Evolutionary conservation across 2,329 filamentous ascomycete species (phyloP), one percentile per base, ranked within the genome.

Genomic region (Fusarium sp.): DNA sequence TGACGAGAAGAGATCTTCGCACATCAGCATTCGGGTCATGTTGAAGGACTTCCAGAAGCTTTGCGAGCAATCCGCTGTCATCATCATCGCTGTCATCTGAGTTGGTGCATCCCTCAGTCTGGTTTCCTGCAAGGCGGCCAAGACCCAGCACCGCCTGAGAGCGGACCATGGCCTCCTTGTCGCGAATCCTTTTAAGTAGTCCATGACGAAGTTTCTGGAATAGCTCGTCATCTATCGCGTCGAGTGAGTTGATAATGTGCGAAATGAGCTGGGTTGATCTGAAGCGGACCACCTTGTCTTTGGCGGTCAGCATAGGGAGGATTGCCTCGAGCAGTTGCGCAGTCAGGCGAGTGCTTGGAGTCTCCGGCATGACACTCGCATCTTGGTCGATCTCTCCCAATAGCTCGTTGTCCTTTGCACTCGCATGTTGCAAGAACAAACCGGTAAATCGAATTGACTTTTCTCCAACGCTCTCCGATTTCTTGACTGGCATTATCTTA

Each of bases 1-100:
- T 98, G 45, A 96, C 87, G 4, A 99, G 86, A 13, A 99, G 86
- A 11, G 93, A 93, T 66, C 94, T 89, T 71, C 96, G 88, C 37
- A 99, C 96, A 75, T 99, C 96, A 4, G 95, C 94, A 72, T 93
- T 97, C 0, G 95, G 92, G 74, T 99, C 96, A 73, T 98, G 96
- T 78, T 97, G 94, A 72, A 98, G 86, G 30, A 97, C 91, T 73
- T 97, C 92, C 12, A 98, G 84, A 7, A 98, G 87, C 79, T 94
- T 97, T 63, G 92, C 90, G 25, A 97, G 83, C 41, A 98, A 85
- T 11, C 92, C 92, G 11, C 87, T 89, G 13, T 87, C 86, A 13
- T 86, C 86, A 23, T 92, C 90, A 61, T 92, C 90, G 62, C 89
- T 91, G 40, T 90, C 90, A 47, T 93, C 91, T 13, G 90, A 88